Evolutionary conservation across 495 filamentous ascomycete genomes (phyloP), one percentile per base, ranked within the genome.

Genomic region (Annulohypoxylon moriforme): DNA sequence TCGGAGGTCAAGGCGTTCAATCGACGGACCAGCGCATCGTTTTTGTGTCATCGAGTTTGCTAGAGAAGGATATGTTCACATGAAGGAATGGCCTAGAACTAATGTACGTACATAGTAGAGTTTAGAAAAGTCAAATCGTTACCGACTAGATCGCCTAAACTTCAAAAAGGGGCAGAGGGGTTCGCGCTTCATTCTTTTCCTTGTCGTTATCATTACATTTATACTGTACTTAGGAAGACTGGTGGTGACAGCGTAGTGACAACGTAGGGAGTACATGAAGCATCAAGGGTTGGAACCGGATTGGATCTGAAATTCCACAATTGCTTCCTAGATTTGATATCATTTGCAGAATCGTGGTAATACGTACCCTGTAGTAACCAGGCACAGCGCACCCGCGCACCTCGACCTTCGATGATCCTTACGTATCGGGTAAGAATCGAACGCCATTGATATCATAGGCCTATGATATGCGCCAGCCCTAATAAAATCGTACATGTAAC

Each of bases 361-460:
- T 34, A 68, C 56, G 25, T 46, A 73, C 61, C 61, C 61, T 69
- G 65, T 58, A 67, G 50, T 46, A 25, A 49, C 50, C 66, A 73
- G 66, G 71, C 52, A 69, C 71, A 63, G 46, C 61, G 58, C 31
- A 67, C 24, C 49, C 60, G 44, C 56, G 58, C 31, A 67, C 33
- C 57, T 69, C 31, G 58, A 56, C 33, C 66, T 66, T 66, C 36
- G 71, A 69, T 63, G 66, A 73, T 73, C 71, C 44, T 59, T 67
- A 64, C 63, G 63, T 57, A 47, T 68, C 64, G 36, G 72, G 58
- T 14, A 40, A 36, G 33, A 56, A 27, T 64, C 59, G 59, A 68
- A 60, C 72, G 72, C 68, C 72, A 42, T 74, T 71, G 72, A 74
- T 61, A 74, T 71, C 72, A 74, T 69, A 55, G 56, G 46, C 52